Base-by-base conservation (phyloP, 495 filamentous ascomycete species). In the Tuber calosporum region DNA sequence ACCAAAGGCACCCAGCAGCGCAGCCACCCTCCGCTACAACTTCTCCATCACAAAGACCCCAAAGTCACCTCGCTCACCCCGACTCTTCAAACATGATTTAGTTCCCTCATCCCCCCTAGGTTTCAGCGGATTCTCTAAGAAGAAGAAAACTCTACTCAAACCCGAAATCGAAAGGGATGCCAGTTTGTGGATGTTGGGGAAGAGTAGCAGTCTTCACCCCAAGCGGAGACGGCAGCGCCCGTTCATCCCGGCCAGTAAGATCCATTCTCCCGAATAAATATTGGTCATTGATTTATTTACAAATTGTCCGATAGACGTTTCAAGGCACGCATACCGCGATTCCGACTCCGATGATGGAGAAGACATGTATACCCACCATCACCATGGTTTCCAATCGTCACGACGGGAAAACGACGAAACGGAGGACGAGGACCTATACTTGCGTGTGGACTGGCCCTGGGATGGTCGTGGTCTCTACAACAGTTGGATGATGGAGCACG, bases 301-400 rank as follows among this genome's bases (percentile, higher is more conserved):
- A 77, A 71, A 79, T 66, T 41, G 4, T 36, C 43, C 68, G 36
- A 34, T 48, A 81, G 79, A 80, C 66, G 76, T 81, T 66, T 81
- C 79, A 66, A 74, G 79, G 66, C 79, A 81, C 37, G 75, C 79
- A 62, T 81, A 81, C 53, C 74, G 79, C 72, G 79, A 80, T 26
- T 74, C 79, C 67, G 72, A 70, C 20, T 76, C 69, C 43, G 71
- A 74, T 38, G 79, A 81, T 40, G 75, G 68, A 40, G 40, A 66
- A 66, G 72, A 73, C 73, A 62, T 62, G 53, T 62, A 62, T 34
- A 34, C 53, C 53, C 53, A 62, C 53, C 53, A 62, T 34, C 53
- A 62, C 53, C 53, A 62, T 34, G 26, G 53, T 6, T 62, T 34
- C 26, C 53, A 62, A 15, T 62, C 53, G 17, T 34, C 53, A 7